phyloP scores from a whole-genome alignment of 768 basidiomycete genomes.

The Mycena capillaripes region DNA sequence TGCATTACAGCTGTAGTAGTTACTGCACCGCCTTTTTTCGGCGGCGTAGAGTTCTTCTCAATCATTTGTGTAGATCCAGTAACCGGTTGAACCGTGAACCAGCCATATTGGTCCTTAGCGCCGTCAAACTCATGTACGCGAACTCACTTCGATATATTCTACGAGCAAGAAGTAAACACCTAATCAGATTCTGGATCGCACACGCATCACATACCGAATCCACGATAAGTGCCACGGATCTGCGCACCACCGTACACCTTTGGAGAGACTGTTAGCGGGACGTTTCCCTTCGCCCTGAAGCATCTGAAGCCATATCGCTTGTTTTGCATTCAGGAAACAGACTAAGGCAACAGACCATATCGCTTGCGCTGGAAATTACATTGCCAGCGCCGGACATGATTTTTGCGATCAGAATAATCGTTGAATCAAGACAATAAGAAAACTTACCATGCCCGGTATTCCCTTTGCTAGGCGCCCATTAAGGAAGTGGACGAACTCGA shows the following conservation, averaged over 20 bases:
- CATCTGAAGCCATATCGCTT: slow-evolving; percentile 40
- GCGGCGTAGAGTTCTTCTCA: no score
- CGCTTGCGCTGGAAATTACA: slow-evolving; percentile 37
- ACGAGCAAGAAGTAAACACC: neutral
- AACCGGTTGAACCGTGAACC: no score
- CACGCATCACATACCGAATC: slow-evolving; percentile 27
- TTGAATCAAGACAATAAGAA: neutral
- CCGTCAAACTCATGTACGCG: no score
- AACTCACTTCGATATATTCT: slow-evolving; percentile 25
- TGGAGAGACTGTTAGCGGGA: slow-evolving; percentile 33
- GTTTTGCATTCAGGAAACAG: neutral
- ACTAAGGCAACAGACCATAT: slow-evolving; percentile 33
- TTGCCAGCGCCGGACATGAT: slow-evolving; percentile 34
- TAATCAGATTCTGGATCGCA: neutral
- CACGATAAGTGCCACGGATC: slow-evolving; percentile 32
- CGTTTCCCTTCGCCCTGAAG: slow-evolving; percentile 29
- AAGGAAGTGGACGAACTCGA: neutral
- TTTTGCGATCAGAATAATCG: neutral
- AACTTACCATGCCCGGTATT: slow-evolving; percentile 1
- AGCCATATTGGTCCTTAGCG: no score
- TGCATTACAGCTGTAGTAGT: no score
- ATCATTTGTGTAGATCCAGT: no score
- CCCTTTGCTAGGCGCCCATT: slow-evolving; percentile 12
- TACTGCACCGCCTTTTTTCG: no score
- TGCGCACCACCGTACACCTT: slow-evolving; percentile 43